Conservation (phyloP, 2,329 filamentous ascomycete species). For the Neofusicoccum parvum region DNA sequence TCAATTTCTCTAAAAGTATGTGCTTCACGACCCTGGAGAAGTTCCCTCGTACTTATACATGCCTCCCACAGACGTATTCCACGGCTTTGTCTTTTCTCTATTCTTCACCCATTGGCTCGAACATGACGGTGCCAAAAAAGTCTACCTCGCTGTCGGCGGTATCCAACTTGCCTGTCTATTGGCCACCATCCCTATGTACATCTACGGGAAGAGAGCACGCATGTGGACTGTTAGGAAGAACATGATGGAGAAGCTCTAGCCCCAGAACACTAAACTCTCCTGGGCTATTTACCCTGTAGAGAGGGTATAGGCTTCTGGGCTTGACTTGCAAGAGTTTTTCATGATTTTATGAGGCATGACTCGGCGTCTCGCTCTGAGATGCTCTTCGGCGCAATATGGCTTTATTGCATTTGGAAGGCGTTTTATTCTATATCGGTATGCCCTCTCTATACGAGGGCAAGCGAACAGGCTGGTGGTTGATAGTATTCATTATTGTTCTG, state of each 20-base stretch:
- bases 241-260: constrained; percentile 76
- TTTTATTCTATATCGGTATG: not conserved
- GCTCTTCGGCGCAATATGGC: not conserved
- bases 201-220: constrained; percentile 84
- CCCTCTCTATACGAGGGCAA: not conserved
- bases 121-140: constrained; percentile 70
- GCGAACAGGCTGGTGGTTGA: not conserved
- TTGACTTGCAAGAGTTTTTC: not conserved
- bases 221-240: constrained; percentile 94
- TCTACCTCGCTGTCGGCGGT: constrained; percentile 80
- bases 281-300: too few relatives aligned
- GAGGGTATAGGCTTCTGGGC: not conserved
- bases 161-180: constrained; percentile 79
- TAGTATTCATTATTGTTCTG: not conserved
- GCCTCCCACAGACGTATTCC: constrained; percentile 65
- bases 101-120: constrained; percentile 88
- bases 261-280: too few relatives aligned
- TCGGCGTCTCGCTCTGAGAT: not conserved
- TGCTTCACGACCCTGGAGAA: constrained; percentile 15
- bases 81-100: constrained; percentile 83
- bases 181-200: constrained; percentile 86
- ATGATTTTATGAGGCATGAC: constrained; percentile 8
- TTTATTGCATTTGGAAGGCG: not conserved
- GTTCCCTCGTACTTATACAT: not conserved
- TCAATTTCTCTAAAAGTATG: constrained; percentile 88